A percentile compares a stretch with the other conserved stretches of the same genome.
phyloP scores from a whole-genome alignment of 163 green algal species.

The Picocystis sp. region DNA sequence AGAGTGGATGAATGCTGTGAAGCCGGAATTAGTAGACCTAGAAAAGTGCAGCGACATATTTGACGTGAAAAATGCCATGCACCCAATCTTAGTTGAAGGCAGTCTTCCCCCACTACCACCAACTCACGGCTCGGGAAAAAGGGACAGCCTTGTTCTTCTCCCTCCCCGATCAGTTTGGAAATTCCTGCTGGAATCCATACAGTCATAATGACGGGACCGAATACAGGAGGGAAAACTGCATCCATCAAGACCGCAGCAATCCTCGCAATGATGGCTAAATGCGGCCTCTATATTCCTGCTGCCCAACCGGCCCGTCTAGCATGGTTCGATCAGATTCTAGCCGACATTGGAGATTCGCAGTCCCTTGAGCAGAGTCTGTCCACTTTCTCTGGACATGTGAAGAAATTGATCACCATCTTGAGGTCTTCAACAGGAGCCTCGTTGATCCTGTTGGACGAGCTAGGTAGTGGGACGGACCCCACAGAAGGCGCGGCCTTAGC shows the following conservation, averaged over 20 bases:
- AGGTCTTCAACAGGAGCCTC: constrained; percentile 19
- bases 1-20: not conserved
- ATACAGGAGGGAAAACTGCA: constrained; percentile 91
- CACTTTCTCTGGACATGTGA: constrained; percentile 85
- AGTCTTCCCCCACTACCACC: not conserved
- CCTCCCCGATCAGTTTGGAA: constrained; percentile 35
- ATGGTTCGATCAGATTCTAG: constrained; percentile 49
- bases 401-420: constrained; percentile 25
- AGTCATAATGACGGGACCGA: constrained; percentile 78
- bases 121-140: not conserved
- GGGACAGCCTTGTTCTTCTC: not conserved
- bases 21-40: not conserved
- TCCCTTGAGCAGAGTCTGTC: constrained; percentile 78
- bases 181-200: constrained; percentile 34
- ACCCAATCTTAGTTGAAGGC: constrained; percentile 2
- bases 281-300: constrained; percentile 22
- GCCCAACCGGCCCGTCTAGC: constrained; percentile 10
- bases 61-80: constrained; percentile 1
- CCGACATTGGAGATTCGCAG: constrained; percentile 90
- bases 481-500: constrained; percentile 72
- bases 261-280: constrained; percentile 66
- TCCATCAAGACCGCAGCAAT: constrained; percentile 79
- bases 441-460: constrained; percentile 69
- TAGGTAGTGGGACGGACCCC: constrained; percentile 85
- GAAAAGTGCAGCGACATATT: not conserved